phyloP scores from a whole-genome alignment of 768 basidiomycete genomes.

The Terana coerulea region DNA sequence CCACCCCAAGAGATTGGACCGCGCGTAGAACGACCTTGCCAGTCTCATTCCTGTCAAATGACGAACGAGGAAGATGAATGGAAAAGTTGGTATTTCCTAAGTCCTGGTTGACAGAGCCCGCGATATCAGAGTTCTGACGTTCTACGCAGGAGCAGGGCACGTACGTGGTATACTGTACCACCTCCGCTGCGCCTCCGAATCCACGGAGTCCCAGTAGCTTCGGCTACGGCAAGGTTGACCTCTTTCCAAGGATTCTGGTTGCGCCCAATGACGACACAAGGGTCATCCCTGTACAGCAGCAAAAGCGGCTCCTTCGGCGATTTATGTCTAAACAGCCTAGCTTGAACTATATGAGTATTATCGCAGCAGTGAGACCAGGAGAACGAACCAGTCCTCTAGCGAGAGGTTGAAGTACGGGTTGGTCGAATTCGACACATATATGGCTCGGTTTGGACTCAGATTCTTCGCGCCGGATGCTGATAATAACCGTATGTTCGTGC shows the following conservation, averaged over 20 bases:
- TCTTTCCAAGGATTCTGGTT: conserved; percentile 99
- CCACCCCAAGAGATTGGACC: conserved; percentile 68
- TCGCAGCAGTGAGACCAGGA: background rate
- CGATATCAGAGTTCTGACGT: background rate
- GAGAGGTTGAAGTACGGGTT: conserved; percentile 89
- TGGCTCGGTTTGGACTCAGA: conserved; percentile 36
- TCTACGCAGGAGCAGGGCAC: conserved; percentile 24
- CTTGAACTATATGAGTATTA: conserved; percentile 33
- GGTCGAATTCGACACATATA: conserved; percentile 72
- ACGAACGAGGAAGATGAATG: conserved; percentile 77
- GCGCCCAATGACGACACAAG: conserved; percentile 90
- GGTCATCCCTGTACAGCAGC: conserved; percentile 81
- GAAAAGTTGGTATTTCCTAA: conserved; percentile 97
- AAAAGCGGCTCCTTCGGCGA: conserved; percentile 65
- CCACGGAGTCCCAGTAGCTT: conserved; percentile 57
- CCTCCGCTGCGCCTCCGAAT: conserved; percentile 88
- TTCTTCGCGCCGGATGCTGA: background rate
- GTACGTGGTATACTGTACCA: conserved; percentile 93
- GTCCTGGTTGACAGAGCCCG: conserved; percentile 52
- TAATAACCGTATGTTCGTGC: background rate
- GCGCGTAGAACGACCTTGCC: conserved; percentile 76
- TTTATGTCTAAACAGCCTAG: conserved; percentile 79
- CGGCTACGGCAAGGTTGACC: conserved; percentile 67
- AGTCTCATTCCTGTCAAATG: conserved; percentile 78
- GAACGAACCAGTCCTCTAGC: conserved; percentile 79